Base-by-base conservation (phyloP, 1,284 basidiomycete species). In the Ceratobasidium theobromae region DNA sequence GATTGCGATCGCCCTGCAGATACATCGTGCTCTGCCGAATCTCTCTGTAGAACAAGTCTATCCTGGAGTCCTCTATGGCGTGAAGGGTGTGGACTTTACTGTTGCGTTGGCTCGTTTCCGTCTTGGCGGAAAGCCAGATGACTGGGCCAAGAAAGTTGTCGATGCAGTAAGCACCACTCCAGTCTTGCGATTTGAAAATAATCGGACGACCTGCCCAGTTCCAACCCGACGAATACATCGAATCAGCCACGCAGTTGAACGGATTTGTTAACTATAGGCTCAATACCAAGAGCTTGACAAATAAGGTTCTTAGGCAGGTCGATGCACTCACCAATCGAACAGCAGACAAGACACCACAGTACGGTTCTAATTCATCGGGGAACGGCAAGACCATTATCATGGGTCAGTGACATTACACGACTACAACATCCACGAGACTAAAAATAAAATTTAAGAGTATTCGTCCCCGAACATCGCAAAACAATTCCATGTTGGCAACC, bases 381-480 rank as follows among this genome's bases (percentile, higher is more conserved):
- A 79, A 82, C 57, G 92, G 93, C 45, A 94, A 96, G 78, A 89
- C 85, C 65, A 77, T 90, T 69, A 76, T 93, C 70, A 82, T 93
- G 25, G 68, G 68, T 65, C 14, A 46, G 57, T 14, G 1, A 33
- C 23, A 14, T 16, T 4, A 27, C 5, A 41, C 2, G n/a, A 21
- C 30, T n/a, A n/a, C n/a, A n/a, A n/a, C n/a, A n/a, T n/a, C n/a
- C n/a, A 46, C 30, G 25, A 18, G 5, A 12, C 14, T 65, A 5
- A 52, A 27, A 28, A 12, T 27, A n/a, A 23, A n/a, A 18, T 3
- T 9, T 11, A 35, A 72, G 90, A 99, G 76, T 99, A 95, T 77
- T 97, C 94, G 0, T 93, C 91, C 3, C 95, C 96, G 18, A 99
- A 99, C 77, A 98, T 99, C 74, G 96, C 97, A 40, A 99, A 99